Base-by-base conservation (phyloP, 768 basidiomycete species). In the Suillus tomentosus region DNA sequence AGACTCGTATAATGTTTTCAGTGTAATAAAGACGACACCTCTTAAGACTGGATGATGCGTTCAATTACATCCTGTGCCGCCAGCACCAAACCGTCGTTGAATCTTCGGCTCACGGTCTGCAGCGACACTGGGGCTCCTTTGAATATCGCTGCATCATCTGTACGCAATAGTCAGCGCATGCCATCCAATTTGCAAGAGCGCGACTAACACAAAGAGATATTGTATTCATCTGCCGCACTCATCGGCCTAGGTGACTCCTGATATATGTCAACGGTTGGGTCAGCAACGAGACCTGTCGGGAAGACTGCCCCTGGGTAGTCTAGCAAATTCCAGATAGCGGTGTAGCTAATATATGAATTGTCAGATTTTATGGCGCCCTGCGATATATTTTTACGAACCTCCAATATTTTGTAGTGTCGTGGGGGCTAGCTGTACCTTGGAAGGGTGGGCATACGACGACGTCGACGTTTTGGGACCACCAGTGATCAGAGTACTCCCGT, bases 231-330 rank as follows among this genome's bases (percentile, higher is more conserved):
- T 0, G 70, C 72, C 5, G 68, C 63, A 14, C 72, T 61, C 56
- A 73, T 45, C 19, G 64, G 56, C 1, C 45, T 54, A 36, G 64
- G 62, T 31, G 22, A 24, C 9, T 71, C 53, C 51, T 68, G 50
- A 22, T 63, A 15, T 24, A 60, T 17, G 36, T 78, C 77, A 7
- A 73, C 5, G 2, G 67, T 48, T 47, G 77, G 69, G 61, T 77
- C 71, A 53, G 63, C 66, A 19, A 64, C 45, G 27, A 77, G 72
- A n/a, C 81, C 80, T 22, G 78, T 79, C 9, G 81, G 83, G 71
- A 84, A 80, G 5, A 81, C 78, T 3, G 75, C 77, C 1, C 76
- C 76, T 0, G 82, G 78, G 60, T 79, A 82, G 68, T 84, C 83
- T 15, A 78, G 68, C 17, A 83, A 66, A 63, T 84, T 84, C 74